Evolutionary conservation across 768 basidiomycete genomes (phyloP).

Genomic region (Agaricus blazei): DNA sequence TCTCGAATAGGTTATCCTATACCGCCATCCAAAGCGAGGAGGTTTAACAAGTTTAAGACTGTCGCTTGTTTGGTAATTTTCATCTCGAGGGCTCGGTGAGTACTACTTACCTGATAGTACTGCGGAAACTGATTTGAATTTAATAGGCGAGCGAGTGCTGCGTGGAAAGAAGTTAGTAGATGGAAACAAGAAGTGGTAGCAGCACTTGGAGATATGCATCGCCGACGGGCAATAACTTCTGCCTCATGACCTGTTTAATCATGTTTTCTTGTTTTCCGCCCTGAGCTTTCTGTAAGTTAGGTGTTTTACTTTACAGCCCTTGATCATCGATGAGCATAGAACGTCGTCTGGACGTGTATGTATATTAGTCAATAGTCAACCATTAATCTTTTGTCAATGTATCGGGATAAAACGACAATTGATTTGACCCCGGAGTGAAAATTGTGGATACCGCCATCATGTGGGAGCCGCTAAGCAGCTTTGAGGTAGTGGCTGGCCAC

Average conservation of each 20-base stretch:
- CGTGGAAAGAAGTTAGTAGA: conserved; percentile 60
- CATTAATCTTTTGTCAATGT: conserved; percentile 6
- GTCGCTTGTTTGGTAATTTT: conserved; percentile 58
- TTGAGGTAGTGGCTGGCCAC: no score
- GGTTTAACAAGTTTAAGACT: conserved; percentile 48
- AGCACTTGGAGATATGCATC: conserved; percentile 70
- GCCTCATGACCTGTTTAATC: conserved; percentile 1
- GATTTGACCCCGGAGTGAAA: no score
- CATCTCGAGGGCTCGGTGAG: conserved; percentile 59
- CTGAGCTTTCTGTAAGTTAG: conserved; percentile 5
- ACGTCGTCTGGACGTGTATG: not conserved
- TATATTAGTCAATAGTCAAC: conserved; percentile 13
- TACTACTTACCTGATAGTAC: not conserved
- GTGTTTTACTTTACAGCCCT: conserved; percentile 11
- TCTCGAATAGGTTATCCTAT: conserved; percentile 69
- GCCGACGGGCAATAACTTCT: conserved; percentile 32
- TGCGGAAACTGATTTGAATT: not conserved
- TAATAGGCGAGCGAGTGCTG: conserved; percentile 52
- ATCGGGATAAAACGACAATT: not conserved
- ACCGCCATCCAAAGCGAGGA: conserved; percentile 30
- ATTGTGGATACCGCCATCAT: no score
- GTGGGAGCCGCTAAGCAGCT: no score
- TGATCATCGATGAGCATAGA: not conserved
- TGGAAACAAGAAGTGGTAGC: conserved; percentile 56
- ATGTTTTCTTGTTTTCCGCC: not conserved